Evolutionary conservation across 768 basidiomycete species (phyloP).

Genomic region (Leucogyrophana mollusca): DNA sequence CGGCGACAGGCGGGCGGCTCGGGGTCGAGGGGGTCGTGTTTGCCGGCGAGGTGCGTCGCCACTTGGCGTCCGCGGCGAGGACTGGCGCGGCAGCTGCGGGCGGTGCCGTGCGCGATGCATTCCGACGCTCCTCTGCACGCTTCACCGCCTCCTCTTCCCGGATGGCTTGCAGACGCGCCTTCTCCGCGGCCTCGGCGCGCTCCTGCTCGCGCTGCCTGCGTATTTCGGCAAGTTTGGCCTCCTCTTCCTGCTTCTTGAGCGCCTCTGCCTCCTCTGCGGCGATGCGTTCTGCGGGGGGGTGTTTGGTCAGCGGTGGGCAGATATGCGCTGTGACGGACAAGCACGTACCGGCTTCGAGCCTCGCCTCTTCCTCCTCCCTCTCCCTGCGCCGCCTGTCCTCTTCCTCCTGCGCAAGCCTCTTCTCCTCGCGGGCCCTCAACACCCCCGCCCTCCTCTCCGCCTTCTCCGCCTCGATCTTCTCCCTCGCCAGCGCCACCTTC

Average conservation of each 20-base stretch:
- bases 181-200: constrained; percentile 50
- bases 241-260: constrained; percentile 57
- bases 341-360: constrained; percentile 54
- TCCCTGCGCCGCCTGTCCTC: constrained; percentile 31
- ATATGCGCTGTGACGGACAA: too few relatives aligned
- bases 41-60: constrained; percentile 15
- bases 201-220: constrained; percentile 56
- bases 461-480: constrained; percentile 85
- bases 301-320: too few relatives aligned
- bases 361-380: constrained; percentile 42
- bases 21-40: constrained; percentile 28
- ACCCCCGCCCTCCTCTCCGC: constrained; percentile 60
- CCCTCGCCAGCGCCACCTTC: constrained; percentile 53
- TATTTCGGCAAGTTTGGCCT: constrained; percentile 49
- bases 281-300: constrained; percentile 39
- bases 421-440: constrained; percentile 58
- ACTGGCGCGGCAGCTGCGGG: constrained; percentile 16
- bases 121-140: constrained; percentile 39
- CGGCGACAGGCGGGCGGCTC: constrained; percentile 23
- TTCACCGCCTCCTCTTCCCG: constrained; percentile 71
- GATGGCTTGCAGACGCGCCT: constrained; percentile 56
- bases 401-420: constrained; percentile 40
- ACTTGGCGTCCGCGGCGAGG: constrained; percentile 24
- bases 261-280: constrained; percentile 58
- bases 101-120: constrained; percentile 31